These are phyloP conservation scores for Nymphaea colorata DNA, from an alignment of 164 flowering plant species.

Conservation along the genomic window DNA sequence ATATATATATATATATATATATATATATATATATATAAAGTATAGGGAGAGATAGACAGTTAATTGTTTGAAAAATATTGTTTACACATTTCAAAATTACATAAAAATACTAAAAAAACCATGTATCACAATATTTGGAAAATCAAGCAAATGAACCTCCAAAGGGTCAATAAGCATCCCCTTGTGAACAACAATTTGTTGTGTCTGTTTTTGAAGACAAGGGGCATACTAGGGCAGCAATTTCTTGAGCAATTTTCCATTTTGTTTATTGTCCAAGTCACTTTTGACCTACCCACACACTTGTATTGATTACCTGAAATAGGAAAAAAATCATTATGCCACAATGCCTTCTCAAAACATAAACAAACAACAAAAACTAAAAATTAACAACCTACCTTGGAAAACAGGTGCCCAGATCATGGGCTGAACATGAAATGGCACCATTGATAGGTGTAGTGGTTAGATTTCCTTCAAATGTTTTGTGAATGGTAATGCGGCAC, in stretches of 20 bases:
- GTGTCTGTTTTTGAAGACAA: slow-evolving; percentile 98
- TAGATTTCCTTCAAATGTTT: slow-evolving; percentile 99
- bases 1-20: no score
- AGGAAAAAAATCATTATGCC: neutral
- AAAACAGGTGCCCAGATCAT: slow-evolving; percentile 89
- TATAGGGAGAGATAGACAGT: no score
- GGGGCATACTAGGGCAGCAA: slow-evolving; percentile 98
- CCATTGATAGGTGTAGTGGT: slow-evolving; percentile 99
- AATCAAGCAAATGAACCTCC: slow-evolving; percentile 97
- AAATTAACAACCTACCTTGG: slow-evolving; percentile 48
- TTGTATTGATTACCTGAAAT: slow-evolving; percentile 88
- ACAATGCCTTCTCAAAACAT: neutral
- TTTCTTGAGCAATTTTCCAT: slow-evolving; percentile 99
- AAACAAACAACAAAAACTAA: neutral
- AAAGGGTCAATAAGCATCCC: slow-evolving; percentile 99
- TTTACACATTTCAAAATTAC: no score
- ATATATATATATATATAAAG: no score
- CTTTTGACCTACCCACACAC: slow-evolving; percentile 99
- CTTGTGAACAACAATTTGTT: slow-evolving; percentile 95
- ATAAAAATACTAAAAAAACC: no score
- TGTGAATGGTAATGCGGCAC: slow-evolving; percentile 96
- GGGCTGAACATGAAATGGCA: slow-evolving; percentile 97
- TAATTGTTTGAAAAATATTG: no score
- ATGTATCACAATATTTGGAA: slow-evolving; percentile 97
- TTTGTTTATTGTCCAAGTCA: slow-evolving; percentile 99